phyloP scores from a whole-genome alignment of 257 asterid genomes.

The Catharanthus roseus region DNA sequence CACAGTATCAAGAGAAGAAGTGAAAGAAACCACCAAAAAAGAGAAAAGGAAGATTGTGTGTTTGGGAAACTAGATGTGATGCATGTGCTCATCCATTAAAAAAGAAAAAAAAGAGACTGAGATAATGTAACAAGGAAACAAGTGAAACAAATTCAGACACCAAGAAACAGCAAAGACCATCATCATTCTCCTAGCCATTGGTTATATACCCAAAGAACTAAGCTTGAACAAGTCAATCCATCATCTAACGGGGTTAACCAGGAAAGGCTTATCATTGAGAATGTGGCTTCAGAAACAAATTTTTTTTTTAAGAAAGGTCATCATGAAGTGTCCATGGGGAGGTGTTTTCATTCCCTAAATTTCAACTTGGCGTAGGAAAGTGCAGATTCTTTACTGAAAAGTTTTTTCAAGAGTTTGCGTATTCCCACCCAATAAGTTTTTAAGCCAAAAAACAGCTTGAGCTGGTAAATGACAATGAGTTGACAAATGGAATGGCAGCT shows the following conservation, averaged over 20 bases:
- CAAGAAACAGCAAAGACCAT: not conserved
- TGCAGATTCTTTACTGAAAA: not conserved
- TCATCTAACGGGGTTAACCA: not conserved
- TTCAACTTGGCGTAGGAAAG: not conserved
- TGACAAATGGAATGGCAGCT: not conserved
- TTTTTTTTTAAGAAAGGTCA: not conserved
- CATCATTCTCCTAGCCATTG: not conserved
- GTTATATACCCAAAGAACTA: not conserved
- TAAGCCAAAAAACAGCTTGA: not conserved
- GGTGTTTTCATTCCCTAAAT: slow-evolving; percentile 3
- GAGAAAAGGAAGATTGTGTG: not conserved
- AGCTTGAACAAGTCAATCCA: not conserved
- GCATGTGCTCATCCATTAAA: not conserved
- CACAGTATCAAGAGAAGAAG: not conserved
- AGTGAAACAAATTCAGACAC: not conserved
- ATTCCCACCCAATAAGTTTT: no score
- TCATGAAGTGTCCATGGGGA: not conserved
- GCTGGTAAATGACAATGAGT: not conserved
- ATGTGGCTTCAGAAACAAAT: not conserved
- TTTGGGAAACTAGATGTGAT: not conserved
- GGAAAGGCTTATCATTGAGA: not conserved
- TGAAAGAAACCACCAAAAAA: not conserved
- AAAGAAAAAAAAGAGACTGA: not conserved
- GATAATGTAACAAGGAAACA: not conserved
- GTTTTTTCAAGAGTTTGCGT: not conserved